Conservation (phyloP, 2,329 filamentous ascomycete genomes). For the Colletotrichum limetticola region DNA sequence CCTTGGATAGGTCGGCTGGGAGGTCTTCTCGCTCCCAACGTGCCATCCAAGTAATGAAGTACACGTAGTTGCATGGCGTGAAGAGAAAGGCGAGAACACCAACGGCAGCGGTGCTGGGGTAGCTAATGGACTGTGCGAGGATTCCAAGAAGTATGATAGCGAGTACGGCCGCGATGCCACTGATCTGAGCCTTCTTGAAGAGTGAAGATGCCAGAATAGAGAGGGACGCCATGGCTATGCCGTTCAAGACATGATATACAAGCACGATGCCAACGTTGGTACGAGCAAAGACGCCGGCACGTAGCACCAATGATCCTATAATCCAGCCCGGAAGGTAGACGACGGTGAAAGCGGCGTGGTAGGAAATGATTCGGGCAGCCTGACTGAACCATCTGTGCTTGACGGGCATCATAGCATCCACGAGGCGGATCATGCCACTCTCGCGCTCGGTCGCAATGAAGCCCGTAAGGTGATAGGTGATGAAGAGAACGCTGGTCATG, state of each 20-base stretch:
- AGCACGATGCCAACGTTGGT: slow-evolving; percentile 74
- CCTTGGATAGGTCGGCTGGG: slow-evolving; percentile 69
- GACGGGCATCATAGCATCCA: slow-evolving; percentile 92
- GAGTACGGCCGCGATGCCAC: slow-evolving; percentile 83
- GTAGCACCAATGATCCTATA: slow-evolving; percentile 74
- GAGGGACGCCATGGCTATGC: slow-evolving; percentile 81
- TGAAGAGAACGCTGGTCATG: slow-evolving; percentile 81
- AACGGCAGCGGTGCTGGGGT: slow-evolving; percentile 71
- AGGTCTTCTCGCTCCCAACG: slow-evolving; percentile 75
- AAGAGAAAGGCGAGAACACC: slow-evolving; percentile 80
- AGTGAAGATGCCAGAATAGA: slow-evolving; percentile 85
- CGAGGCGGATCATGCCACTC: slow-evolving; percentile 85
- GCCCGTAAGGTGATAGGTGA: slow-evolving; percentile 88
- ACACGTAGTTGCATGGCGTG: slow-evolving; percentile 88
- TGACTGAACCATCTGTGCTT: slow-evolving; percentile 80
- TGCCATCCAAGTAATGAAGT: slow-evolving; percentile 80
- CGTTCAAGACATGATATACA: slow-evolving; percentile 80
- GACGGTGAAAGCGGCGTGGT: slow-evolving; percentile 82
- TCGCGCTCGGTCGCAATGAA: slow-evolving; percentile 89
- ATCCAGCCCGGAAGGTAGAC: slow-evolving; percentile 89
- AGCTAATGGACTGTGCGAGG: slow-evolving; percentile 79
- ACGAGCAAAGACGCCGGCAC: slow-evolving; percentile 70
- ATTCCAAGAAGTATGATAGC: slow-evolving; percentile 81
- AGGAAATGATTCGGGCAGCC: slow-evolving; percentile 79
- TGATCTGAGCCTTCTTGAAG: slow-evolving; percentile 89